Evolutionary conservation across 164 flowering plant species (phyloP).

Genomic region (Nelumbo lutea): DNA sequence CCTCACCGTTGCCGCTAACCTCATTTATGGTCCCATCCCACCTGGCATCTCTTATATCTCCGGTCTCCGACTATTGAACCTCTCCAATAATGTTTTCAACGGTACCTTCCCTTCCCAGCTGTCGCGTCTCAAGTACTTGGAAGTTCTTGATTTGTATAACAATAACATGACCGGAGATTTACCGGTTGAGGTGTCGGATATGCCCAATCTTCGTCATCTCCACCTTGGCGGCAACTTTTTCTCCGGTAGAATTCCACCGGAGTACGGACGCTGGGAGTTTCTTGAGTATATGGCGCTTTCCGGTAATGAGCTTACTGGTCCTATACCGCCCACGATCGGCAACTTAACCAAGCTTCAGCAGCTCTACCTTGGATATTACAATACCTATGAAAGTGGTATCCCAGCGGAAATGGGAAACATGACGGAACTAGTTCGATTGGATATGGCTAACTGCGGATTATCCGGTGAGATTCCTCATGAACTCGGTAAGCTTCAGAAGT

Average conservation of each 20-base stretch:
- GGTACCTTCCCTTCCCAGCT: conserved; percentile 50
- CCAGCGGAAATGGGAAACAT: conserved; percentile 80
- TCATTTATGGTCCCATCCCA: conserved; percentile 60
- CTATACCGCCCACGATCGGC: conserved; percentile 12
- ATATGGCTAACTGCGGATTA: conserved; percentile 75
- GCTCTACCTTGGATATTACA: conserved; percentile 1
- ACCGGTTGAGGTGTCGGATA: conserved; percentile 9
- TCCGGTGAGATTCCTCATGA: conserved; percentile 80
- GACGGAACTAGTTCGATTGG: conserved; percentile 56
- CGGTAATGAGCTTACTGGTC: conserved; percentile 21
- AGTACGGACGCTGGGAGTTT: conserved; percentile 9
- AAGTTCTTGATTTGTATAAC: conserved; percentile 74
- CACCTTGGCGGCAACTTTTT: conserved; percentile 28
- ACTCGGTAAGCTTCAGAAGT: conserved; percentile 60
- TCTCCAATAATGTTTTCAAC: conserved; percentile 76
- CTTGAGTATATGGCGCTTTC: conserved; percentile 17
- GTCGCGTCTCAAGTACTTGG: conserved; percentile 32
- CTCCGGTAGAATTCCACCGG: conserved; percentile 18
- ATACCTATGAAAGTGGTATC: conserved; percentile 27
- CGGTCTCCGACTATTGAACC: conserved; percentile 52
- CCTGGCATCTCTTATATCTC: conserved; percentile 37
- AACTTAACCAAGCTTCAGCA: conserved; percentile 6
- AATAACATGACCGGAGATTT: conserved; percentile 49
- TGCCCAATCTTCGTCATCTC: conserved; percentile 15
- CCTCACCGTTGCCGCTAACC: conserved; percentile 54